Conservation (phyloP, 108 stramenopile genomes). For the Cyclotella distinguenda region DNA sequence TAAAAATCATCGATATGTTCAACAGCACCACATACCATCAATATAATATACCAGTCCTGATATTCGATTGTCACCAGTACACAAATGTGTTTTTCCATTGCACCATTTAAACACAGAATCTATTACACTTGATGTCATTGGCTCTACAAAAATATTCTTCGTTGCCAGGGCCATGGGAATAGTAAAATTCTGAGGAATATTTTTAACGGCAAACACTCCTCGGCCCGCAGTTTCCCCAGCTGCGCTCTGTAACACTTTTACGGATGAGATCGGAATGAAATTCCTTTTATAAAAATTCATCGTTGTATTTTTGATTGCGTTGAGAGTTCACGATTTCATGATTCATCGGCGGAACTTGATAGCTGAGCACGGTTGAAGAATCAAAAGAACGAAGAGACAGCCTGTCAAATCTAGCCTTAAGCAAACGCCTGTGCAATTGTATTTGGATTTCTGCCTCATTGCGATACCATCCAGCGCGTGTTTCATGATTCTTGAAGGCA, state of each 20-base stretch:
- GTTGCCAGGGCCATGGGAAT: neutral
- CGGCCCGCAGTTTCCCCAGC: conserved; percentile 9
- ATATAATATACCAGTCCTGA: conserved; percentile 1
- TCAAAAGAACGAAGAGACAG: conserved; percentile 26
- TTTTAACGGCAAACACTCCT: conserved; percentile 3
- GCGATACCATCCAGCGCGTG: conserved; percentile 27
- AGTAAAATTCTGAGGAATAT: conserved; percentile 9
- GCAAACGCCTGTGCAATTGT: conserved; percentile 22
- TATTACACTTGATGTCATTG: conserved; percentile 13
- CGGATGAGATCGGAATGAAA: neutral
- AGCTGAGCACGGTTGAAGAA: conserved; percentile 13
- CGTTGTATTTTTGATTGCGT: no score
- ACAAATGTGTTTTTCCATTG: neutral
- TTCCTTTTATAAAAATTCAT: no score
- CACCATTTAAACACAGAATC: neutral
- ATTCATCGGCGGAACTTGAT: conserved; percentile 23
- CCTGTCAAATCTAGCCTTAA: conserved; percentile 10
- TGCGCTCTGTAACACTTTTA: neutral
- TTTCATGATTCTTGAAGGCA: conserved; percentile 24
- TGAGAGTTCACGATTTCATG: conserved; percentile 11
- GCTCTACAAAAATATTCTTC: conserved; percentile 12
- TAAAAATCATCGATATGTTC: neutral
- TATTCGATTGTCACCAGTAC: neutral
- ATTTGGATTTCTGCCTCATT: conserved; percentile 27
- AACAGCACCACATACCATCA: conserved; percentile 4